Evolutionary conservation across 2,329 filamentous ascomycete genomes (phyloP).

Genomic region (Claviceps sp.): DNA sequence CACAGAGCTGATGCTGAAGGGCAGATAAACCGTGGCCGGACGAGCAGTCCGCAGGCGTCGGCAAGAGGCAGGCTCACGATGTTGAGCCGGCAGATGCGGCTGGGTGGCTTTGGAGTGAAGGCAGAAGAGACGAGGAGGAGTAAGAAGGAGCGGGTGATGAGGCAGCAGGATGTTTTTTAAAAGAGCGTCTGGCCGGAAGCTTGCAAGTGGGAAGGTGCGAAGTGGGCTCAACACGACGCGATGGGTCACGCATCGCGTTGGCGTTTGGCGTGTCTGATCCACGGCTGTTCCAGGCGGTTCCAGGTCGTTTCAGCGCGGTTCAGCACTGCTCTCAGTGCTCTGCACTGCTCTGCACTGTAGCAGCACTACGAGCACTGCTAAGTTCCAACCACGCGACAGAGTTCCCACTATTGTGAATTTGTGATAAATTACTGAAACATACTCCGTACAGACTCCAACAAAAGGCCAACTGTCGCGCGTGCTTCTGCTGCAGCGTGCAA

Average conservation of each 20-base stretch:
- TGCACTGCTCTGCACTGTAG: too few relatives aligned
- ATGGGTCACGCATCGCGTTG: constrained; percentile 10
- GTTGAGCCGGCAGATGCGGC: not conserved
- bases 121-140: not conserved
- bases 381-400: too few relatives aligned
- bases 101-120: not conserved
- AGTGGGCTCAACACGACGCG: constrained; percentile 10
- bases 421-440: too few relatives aligned
- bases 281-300: too few relatives aligned
- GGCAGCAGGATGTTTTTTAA: constrained; percentile 1
- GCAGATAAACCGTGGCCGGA: not conserved
- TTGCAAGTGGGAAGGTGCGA: not conserved
- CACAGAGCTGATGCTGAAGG: not conserved
- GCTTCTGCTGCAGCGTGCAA: too few relatives aligned
- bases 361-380: too few relatives aligned
- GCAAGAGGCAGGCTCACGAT: not conserved
- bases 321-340: too few relatives aligned
- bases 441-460: too few relatives aligned
- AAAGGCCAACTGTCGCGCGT: too few relatives aligned
- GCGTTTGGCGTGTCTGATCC: constrained; percentile 1
- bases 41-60: not conserved
- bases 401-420: too few relatives aligned
- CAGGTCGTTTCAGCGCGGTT: too few relatives aligned
- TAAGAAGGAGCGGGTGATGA: not conserved
- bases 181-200: not conserved